Conservation (phyloP, 306 rosid genomes). For the Castanea sativa region DNA sequence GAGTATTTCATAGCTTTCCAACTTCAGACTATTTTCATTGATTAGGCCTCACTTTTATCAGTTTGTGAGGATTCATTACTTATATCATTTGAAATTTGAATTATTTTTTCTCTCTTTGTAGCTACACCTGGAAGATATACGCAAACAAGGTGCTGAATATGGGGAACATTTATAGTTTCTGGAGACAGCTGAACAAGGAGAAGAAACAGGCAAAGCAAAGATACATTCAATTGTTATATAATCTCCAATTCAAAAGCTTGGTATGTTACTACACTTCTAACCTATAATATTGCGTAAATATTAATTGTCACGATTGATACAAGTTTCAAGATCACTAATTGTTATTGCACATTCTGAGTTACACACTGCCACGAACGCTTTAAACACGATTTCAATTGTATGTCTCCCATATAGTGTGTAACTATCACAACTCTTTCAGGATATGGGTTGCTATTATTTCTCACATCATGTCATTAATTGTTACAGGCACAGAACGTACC, state of each 20-base stretch:
- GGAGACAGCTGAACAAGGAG: constrained; percentile 71
- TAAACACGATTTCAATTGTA: too few species aligned
- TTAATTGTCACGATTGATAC: background rate
- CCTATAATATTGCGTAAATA: background rate
- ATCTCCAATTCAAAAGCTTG: constrained; percentile 66
- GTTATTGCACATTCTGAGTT: too few species aligned
- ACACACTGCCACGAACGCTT: too few species aligned
- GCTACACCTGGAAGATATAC: constrained; percentile 95
- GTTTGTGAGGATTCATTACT: background rate
- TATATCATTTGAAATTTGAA: background rate
- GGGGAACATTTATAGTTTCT: constrained; percentile 73
- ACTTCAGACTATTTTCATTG: too few species aligned
- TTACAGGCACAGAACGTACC: constrained; percentile 69
- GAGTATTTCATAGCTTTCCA: background rate
- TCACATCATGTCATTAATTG: constrained; percentile 21
- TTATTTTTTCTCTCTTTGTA: constrained; percentile 20
- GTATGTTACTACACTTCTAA: constrained; percentile 27
- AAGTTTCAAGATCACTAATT: background rate
- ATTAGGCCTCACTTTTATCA: background rate
- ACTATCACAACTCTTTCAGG: too few species aligned
- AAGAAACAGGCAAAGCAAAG: constrained; percentile 80
- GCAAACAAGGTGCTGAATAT: constrained; percentile 78
- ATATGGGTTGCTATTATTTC: background rate
- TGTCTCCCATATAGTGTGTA: too few species aligned
- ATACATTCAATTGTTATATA: constrained; percentile 84